phyloP scores from a whole-genome alignment of 2,329 filamentous ascomycete species.

The Fusarium dimerum region DNA sequence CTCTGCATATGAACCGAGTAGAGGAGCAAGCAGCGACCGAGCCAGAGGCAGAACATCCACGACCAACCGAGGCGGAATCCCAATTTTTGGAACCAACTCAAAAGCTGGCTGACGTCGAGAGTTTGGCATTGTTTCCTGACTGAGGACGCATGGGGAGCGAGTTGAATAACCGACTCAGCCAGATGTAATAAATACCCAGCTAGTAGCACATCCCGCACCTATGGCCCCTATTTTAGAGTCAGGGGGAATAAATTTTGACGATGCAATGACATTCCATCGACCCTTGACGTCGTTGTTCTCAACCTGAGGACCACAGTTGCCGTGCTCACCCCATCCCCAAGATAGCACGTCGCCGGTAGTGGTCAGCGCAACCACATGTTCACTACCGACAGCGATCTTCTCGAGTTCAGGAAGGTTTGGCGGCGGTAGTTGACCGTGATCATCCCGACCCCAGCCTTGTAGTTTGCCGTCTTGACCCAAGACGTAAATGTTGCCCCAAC shows the following conservation, averaged over 20 bases:
- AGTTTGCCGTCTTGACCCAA: constrained; percentile 62
- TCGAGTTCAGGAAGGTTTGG: constrained; percentile 57
- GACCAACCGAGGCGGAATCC: constrained; percentile 30
- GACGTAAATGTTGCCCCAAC: constrained; percentile 82
- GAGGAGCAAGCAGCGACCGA: constrained; percentile 26
- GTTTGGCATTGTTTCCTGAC: constrained; percentile 45
- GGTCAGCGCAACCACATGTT: constrained; percentile 79
- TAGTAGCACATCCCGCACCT: constrained; percentile 89
- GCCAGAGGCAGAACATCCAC: constrained; percentile 19
- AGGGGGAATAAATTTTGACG: constrained; percentile 54
- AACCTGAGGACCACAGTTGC: constrained; percentile 80
- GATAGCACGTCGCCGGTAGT: constrained; percentile 67
- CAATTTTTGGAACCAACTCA: constrained; percentile 69
- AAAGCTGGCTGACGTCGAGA: constrained; percentile 66
- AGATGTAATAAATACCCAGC: constrained; percentile 60
- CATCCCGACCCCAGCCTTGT: constrained; percentile 77
- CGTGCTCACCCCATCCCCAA: constrained; percentile 98
- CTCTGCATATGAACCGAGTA: constrained; percentile 45
- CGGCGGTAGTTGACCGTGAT: constrained; percentile 80
- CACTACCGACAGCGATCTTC: constrained; percentile 80
- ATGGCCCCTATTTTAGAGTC: constrained; percentile 58
- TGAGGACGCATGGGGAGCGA: constrained; percentile 18
- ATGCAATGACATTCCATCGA: constrained; percentile 66
- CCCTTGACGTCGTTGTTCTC: constrained; percentile 67
- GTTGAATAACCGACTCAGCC: constrained; percentile 17